These are phyloP conservation scores for Scenedesmus sp. DNA, from an alignment of 163 green algal genomes.

Conservation along the genomic window DNA sequence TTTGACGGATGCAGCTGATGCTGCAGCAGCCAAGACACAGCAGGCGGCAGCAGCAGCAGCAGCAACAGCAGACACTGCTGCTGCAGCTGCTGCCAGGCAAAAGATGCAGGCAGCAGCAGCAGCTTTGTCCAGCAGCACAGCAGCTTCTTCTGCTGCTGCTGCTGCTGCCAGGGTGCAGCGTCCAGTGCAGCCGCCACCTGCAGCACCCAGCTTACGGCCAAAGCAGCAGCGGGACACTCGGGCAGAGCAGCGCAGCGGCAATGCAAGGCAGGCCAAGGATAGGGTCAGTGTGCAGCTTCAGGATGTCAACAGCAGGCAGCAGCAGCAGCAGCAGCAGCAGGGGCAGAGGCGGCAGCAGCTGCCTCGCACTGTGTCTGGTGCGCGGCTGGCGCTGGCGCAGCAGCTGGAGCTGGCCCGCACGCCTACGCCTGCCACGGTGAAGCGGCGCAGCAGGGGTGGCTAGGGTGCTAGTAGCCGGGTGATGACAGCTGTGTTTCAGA, in stretches of 20 bases:
- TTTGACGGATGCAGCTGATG: neutral
- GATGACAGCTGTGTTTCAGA: no score
- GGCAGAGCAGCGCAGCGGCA: neutral
- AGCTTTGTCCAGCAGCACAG: neutral
- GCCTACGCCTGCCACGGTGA: neutral
- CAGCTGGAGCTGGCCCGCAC: neutral
- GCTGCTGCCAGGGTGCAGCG: neutral
- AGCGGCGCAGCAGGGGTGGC: neutral
- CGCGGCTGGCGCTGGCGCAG: neutral
- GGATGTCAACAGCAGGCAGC: neutral
- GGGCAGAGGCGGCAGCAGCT: conserved; percentile 2
- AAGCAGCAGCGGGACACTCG: conserved; percentile 5
- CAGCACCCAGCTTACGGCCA: neutral
- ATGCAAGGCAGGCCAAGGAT: neutral
- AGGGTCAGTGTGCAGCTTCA: neutral
- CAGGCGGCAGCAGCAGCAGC: conserved; percentile 4
- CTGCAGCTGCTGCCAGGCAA: neutral
- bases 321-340: conserved; percentile 8
- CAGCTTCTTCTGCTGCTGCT: neutral
- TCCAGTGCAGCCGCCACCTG: neutral
- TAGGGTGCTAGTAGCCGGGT: neutral
- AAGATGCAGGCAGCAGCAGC: neutral
- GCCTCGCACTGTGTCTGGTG: conserved; percentile 11
- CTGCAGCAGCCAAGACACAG: neutral
- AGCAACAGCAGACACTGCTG: neutral